These are phyloP conservation scores for Lanmaoa pseudosensibilis DNA, from an alignment of 768 basidiomycete genomes.

Conservation along the genomic window DNA sequence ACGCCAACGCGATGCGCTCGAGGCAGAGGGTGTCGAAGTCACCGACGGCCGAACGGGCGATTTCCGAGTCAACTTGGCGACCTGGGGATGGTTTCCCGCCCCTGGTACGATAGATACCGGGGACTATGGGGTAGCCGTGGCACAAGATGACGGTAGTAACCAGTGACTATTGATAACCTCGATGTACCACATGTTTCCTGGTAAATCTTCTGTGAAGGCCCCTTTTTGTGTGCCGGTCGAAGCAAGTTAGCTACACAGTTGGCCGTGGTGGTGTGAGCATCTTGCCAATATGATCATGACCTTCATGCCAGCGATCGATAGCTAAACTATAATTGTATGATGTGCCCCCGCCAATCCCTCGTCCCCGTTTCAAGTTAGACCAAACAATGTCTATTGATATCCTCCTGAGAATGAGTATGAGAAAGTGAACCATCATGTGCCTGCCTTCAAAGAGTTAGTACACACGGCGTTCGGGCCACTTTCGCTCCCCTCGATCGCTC, in stretches of 20 bases:
- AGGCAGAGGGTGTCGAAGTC: conserved; percentile 83
- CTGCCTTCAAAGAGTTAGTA: background rate
- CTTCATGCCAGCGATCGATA: background rate
- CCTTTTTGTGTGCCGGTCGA: background rate
- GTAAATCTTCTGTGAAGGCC: background rate
- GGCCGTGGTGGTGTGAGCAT: background rate
- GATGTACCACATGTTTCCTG: background rate
- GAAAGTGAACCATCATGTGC: background rate
- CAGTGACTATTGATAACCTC: background rate
- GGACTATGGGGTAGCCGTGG: background rate
- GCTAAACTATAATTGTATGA: background rate
- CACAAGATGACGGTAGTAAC: background rate
- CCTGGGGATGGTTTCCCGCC: conserved; percentile 70
- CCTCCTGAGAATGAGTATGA: background rate
- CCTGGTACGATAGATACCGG: conserved; percentile 25
- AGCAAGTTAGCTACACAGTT: too few relatives aligned
- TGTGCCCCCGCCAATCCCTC: too few relatives aligned
- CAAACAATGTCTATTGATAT: background rate
- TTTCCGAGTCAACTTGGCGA: conserved; percentile 54
- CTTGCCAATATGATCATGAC: background rate
- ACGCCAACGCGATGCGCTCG: conserved; percentile 71
- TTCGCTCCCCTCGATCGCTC: background rate
- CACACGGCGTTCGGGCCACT: background rate
- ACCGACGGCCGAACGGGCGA: conserved; percentile 53
- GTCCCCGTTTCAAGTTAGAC: background rate